Evolutionary conservation across 2,329 filamentous ascomycete species (phyloP), one percentile per base, ranked within the genome.

Genomic region (Hortaea werneckii): DNA sequence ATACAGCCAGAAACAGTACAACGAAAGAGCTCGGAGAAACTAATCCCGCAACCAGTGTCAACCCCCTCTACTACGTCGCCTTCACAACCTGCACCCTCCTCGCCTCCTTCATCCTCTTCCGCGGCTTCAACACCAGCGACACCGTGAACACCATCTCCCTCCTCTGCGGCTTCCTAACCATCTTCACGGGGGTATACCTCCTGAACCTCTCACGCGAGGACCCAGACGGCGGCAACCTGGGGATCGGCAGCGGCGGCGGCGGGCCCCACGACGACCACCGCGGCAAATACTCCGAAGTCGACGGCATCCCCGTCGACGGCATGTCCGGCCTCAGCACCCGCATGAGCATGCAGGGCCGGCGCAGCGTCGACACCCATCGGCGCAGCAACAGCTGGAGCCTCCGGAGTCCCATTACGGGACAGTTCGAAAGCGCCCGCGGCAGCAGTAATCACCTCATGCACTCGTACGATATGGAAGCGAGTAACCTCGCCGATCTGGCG

Each of bases 11-110:
- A 48, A 12, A 35, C 32, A 2, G 4, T 5, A 1, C 40, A 30
- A 4, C 11, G 9, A 6, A 20, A 40, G n/a, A n/a, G n/a, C n/a
- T n/a, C n/a, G n/a, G n/a, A n/a, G n/a, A n/a, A n/a, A 1, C 29
- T 11, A 30, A n/a, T n/a, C n/a, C n/a, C n/a, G n/a, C n/a, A n/a
- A 12, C 10, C 57, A 94, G 88, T 62, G 89, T 95, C 46, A 95
- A 95, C 63, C 89, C 89, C 5, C 77, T 95, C 27, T 96, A 96
- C 74, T 96, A 96, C 66, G 90, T 96, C 44, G 95, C 88, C 2
- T 96, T 96, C 65, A 95, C 90, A 2, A 96, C 90, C 1, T 88
- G 85, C 50, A 96, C 90, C 6, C 80, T 96, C 37, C 84, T 86
- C 65, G 90, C 90, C 47, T 95, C 90, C 1, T 96, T 95, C 65